A percentile compares a stretch with the other conserved stretches of the same genome.
phyloP scores from a whole-genome alignment of 345 rosid genomes.

The Eucalyptus curtisii region DNA sequence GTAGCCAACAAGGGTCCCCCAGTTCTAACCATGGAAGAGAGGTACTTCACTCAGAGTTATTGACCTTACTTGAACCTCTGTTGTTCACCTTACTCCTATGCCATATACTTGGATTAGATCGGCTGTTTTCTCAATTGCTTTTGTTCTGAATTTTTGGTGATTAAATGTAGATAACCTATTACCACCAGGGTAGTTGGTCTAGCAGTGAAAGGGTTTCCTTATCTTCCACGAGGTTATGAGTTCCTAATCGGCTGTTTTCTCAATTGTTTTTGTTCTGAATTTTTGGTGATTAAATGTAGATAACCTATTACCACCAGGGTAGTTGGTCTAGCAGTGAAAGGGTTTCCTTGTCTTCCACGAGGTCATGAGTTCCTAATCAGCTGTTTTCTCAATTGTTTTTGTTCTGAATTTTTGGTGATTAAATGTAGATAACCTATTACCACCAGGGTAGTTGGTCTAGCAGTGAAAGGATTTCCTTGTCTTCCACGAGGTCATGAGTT shows the following conservation, averaged over 20 bases:
- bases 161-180: not conserved
- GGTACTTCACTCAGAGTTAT: slow-evolving; percentile 18
- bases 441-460: too few species aligned
- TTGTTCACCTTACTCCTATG: not conserved
- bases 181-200: not conserved
- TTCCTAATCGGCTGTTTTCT: not conserved
- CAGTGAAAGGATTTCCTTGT: too few species aligned
- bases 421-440: too few species aligned
- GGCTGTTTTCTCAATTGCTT: not conserved
- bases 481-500: too few species aligned
- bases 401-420: too few species aligned
- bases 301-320: not conserved
- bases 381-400: too few species aligned
- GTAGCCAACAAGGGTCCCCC: slow-evolving; percentile 93
- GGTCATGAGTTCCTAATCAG: not conserved
- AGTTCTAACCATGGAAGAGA: slow-evolving; percentile 77
- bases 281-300: not conserved
- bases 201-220: not conserved
- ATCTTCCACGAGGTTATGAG: not conserved
- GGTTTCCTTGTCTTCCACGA: not conserved
- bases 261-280: not conserved
- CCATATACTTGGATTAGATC: not conserved
- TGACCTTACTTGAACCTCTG: not conserved
- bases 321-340: not conserved
- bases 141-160: not conserved